Conservation (phyloP, 441 rosid species). For the Melianthus villosus region DNA sequence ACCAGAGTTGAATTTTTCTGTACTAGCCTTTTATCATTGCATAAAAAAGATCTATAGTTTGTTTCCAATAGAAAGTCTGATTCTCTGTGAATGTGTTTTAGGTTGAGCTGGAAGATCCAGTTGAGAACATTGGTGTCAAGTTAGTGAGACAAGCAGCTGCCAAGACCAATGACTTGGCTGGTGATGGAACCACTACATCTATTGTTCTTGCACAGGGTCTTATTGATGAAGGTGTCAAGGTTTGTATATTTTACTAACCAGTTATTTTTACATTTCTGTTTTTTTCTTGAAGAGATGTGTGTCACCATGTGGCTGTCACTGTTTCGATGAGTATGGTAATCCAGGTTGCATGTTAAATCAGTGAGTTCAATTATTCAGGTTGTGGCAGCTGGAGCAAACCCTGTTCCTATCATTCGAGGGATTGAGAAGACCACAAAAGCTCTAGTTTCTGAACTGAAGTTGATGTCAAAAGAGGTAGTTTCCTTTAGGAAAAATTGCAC, state of each 20-base stretch:
- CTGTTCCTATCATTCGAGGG: constrained; percentile 66
- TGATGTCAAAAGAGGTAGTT: constrained; percentile 82
- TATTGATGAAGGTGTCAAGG: constrained; percentile 73
- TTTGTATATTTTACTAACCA: too few relatives aligned
- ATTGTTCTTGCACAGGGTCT: constrained; percentile 79
- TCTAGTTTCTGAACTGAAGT: constrained; percentile 65
- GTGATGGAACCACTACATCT: constrained; percentile 90
- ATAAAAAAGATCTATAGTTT: too few relatives aligned
- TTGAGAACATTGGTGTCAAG: constrained; percentile 90
- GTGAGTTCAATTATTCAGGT: constrained; percentile 30
- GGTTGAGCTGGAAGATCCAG: constrained; percentile 77
- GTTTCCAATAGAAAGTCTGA: too few relatives aligned
- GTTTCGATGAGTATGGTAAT: too few relatives aligned
- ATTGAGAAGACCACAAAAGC: constrained; percentile 56
- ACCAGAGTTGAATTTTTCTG: not conserved
- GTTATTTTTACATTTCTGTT: too few relatives aligned
- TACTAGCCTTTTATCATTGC: too few relatives aligned
- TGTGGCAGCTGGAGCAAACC: constrained; percentile 62
- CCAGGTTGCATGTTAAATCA: too few relatives aligned
- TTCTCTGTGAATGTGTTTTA: constrained; percentile 11
- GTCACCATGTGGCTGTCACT: too few relatives aligned
- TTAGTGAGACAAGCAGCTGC: constrained; percentile 93
- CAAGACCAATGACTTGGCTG: constrained; percentile 75
- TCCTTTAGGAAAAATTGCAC: too few relatives aligned
- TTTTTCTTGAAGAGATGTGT: not conserved